Percentiles rank a stretch among this genome's conserved stretches.
Evolutionary conservation across 164 flowering plant species (phyloP).

Genomic region (Platanus orientalis): DNA sequence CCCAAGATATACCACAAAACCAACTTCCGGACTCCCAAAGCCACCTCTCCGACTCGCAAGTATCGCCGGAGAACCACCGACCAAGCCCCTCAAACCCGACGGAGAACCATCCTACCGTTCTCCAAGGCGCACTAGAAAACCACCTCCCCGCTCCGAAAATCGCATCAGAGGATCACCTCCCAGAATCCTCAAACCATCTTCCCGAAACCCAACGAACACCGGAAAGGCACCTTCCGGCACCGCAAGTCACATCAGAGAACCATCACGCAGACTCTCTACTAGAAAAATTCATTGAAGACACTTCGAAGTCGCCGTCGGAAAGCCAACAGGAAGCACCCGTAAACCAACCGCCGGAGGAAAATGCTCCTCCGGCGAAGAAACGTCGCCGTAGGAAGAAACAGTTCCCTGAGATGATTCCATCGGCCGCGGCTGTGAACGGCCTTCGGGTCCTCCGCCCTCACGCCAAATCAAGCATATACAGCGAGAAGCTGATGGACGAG

Average conservation of each 20-base stretch:
- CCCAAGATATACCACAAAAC: not conserved
- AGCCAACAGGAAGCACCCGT: not conserved
- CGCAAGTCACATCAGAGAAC: not conserved
- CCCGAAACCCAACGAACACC: not conserved
- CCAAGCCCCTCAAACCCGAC: no score
- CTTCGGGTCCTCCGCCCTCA: constrained; percentile 47
- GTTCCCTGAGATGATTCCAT: constrained; percentile 61
- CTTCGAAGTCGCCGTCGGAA: not conserved
- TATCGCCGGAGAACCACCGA: not conserved
- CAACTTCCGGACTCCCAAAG: not conserved
- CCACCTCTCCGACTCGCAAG: not conserved
- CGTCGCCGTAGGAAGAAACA: constrained; percentile 68
- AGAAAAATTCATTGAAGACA: constrained; percentile 2
- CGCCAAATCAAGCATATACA: constrained; percentile 29
- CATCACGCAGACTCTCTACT: constrained; percentile 3
- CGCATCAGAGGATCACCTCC: not conserved
- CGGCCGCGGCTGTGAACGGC: constrained; percentile 34
- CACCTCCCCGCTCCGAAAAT: not conserved
- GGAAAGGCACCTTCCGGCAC: not conserved
- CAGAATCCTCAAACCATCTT: no score
- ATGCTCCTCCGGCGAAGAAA: constrained; percentile 27
- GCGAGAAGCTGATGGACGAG: constrained; percentile 33
- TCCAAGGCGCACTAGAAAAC: not conserved
- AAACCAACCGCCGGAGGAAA: constrained; percentile 7
- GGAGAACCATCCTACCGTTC: not conserved